phyloP scores from a whole-genome alignment of 1,139 yeast species.

The Geotrichum siamense region DNA sequence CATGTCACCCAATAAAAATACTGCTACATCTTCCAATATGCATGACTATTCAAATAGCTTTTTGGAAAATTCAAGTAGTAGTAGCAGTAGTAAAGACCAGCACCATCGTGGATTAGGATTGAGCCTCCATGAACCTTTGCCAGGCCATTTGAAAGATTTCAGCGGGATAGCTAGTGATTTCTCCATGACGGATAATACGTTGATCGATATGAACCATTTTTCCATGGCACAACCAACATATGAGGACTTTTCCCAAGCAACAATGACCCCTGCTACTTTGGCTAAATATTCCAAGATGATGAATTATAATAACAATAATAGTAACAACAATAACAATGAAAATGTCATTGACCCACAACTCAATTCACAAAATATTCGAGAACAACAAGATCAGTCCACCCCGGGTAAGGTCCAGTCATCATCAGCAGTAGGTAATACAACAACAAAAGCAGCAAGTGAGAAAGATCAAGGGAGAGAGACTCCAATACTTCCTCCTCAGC shows the following conservation, averaged over 20 bases:
- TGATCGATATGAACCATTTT: slow-evolving; percentile 14
- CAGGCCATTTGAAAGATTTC: slow-evolving; percentile 2
- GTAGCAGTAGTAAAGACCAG: slow-evolving; percentile 7
- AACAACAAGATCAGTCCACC: neutral
- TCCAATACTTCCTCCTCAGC: slow-evolving; percentile 12
- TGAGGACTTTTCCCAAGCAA: slow-evolving; percentile 18
- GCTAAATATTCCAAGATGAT: slow-evolving; percentile 27
- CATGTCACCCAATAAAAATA: slow-evolving; percentile 16
- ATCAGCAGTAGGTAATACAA: neutral
- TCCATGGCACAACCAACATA: slow-evolving; percentile 8
- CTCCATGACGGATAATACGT: slow-evolving; percentile 3
- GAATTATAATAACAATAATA: slow-evolving; percentile 6
- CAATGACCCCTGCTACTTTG: slow-evolving; percentile 27
- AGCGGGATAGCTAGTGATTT: neutral
- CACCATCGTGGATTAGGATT: slow-evolving; percentile 12
- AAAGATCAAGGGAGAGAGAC: neutral
- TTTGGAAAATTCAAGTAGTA: neutral
- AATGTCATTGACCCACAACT: neutral
- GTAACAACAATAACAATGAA: neutral
- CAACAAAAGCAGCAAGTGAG: neutral
- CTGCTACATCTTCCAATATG: slow-evolving; percentile 11
- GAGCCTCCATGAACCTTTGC: slow-evolving; percentile 7
- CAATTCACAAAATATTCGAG: neutral
- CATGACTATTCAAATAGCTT: neutral
- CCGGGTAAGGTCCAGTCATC: neutral